These are phyloP conservation scores for Botrytis sinoallii DNA, from an alignment of 2,329 filamentous ascomycete species.

Conservation along the genomic window DNA sequence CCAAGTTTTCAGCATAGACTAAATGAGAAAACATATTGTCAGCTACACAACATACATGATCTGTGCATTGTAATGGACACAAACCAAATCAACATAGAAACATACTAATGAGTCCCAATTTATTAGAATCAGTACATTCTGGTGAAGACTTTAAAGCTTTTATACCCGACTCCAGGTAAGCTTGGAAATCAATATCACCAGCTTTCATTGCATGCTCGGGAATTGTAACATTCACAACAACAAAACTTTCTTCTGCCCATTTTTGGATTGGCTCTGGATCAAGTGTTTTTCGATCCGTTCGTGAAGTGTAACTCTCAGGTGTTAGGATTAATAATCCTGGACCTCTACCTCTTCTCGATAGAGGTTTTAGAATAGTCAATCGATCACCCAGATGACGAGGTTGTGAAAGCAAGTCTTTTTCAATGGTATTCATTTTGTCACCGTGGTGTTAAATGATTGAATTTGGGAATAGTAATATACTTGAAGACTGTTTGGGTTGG, in stretches of 20 bases:
- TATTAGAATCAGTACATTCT: conserved; percentile 13
- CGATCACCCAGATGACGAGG: neutral
- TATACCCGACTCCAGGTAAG: conserved; percentile 6
- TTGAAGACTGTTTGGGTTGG: neutral
- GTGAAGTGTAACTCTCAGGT: conserved; percentile 19
- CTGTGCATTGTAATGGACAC: neutral
- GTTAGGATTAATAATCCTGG: conserved; percentile 39
- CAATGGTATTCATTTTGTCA: neutral
- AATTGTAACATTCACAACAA: conserved; percentile 21
- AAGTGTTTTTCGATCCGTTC: conserved; percentile 25
- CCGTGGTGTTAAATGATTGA: too few relatives aligned
- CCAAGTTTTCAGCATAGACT: conserved; percentile 14
- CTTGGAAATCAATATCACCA: neutral
- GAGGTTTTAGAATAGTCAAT: conserved; percentile 20
- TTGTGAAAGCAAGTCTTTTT: neutral
- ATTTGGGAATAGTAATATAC: neutral
- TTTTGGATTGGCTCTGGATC: conserved; percentile 37
- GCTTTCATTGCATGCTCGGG: neutral
- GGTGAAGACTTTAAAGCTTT: conserved; percentile 16
- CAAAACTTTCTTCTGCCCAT: conserved; percentile 42
- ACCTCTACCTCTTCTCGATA: conserved; percentile 35
- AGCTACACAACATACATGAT: neutral
- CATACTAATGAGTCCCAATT: conserved; percentile 13
- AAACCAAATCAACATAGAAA: conserved; percentile 1
- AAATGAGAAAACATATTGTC: conserved; percentile 3